These are phyloP conservation scores for Exophiala sideris DNA, from an alignment of 2,329 filamentous ascomycete species.

Conservation along the genomic window DNA sequence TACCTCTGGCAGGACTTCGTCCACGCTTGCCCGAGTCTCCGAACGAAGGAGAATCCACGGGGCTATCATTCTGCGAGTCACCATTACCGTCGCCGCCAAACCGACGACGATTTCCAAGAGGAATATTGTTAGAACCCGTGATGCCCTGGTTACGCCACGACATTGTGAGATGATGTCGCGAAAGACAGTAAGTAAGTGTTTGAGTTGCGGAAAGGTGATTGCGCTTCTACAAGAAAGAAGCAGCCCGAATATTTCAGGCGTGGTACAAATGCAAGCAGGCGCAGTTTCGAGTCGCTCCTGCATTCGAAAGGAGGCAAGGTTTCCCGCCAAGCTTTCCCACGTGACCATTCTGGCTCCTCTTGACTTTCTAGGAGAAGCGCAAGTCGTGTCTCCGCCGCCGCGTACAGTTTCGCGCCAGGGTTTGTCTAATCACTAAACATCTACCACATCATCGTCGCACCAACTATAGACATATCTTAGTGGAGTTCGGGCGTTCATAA, in stretches of 20 bases:
- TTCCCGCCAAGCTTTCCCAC: no score
- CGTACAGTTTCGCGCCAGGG: conserved; percentile 12
- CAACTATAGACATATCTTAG: background rate
- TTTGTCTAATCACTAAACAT: background rate
- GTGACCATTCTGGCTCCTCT: no score
- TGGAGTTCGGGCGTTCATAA: background rate
- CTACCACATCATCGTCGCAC: background rate
- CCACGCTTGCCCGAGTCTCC: conserved; percentile 71
- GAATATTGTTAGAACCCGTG: conserved; percentile 97
- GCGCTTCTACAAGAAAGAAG: background rate
- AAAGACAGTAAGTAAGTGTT: no score
- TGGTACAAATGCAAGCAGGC: no score
- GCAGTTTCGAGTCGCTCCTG: no score
- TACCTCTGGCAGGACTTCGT: conserved; percentile 82
- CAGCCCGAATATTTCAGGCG: no score
- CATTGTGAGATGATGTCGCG: conserved; percentile 44
- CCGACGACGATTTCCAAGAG: conserved; percentile 77
- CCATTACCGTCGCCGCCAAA: conserved; percentile 67
- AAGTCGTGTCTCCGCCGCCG: conserved; percentile 9
- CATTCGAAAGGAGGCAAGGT: no score
- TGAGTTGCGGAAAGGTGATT: background rate
- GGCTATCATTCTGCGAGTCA: conserved; percentile 39
- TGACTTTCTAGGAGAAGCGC: no score
- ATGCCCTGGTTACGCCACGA: conserved; percentile 72
- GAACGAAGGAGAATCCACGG: conserved; percentile 46